These are phyloP conservation scores for Corchorus capsularis DNA, from an alignment of 345 rosid genomes.

Conservation along the genomic window DNA sequence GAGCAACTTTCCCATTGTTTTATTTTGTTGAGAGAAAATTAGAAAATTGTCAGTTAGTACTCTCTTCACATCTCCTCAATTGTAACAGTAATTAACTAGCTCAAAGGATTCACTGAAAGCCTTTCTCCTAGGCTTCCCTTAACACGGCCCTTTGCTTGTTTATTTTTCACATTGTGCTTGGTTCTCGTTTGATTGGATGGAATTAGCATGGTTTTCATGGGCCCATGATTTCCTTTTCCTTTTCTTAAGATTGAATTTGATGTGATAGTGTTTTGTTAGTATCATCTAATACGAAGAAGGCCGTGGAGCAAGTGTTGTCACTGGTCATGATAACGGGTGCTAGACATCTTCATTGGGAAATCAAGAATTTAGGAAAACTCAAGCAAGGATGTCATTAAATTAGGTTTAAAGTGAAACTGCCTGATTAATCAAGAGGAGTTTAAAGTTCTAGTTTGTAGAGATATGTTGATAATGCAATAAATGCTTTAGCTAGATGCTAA, in stretches of 20 bases:
- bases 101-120: background rate
- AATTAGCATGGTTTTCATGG: background rate
- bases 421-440: background rate
- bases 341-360: background rate
- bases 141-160: background rate
- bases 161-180: background rate
- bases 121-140: background rate
- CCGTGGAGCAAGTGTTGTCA: background rate
- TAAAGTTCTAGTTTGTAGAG: constrained; percentile 1
- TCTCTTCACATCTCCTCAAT: background rate
- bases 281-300: background rate
- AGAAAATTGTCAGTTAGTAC: background rate
- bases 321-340: no score
- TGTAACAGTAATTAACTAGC: background rate
- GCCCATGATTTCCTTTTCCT: background rate
- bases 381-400: background rate
- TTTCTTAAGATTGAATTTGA: background rate
- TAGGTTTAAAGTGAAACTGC: background rate
- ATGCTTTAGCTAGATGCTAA: background rate
- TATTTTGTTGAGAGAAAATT: background rate
- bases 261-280: background rate
- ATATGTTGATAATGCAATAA: background rate
- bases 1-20: background rate
- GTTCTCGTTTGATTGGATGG: background rate
- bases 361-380: background rate